Base-by-base conservation (phyloP, 306 rosid genomes). In the Prunus fruticosa region DNA sequence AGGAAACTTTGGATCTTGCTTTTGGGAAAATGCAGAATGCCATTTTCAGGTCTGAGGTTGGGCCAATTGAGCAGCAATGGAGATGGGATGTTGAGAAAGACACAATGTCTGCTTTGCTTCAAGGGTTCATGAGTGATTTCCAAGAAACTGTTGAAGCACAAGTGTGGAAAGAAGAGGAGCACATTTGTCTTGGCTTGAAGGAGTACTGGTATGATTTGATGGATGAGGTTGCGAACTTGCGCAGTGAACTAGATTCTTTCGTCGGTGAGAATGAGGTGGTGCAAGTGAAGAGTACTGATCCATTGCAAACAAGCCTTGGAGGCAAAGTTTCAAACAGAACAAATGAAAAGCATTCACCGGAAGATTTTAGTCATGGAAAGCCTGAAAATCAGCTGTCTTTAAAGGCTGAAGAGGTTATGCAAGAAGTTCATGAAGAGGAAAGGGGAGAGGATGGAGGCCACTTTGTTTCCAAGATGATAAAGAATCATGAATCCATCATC, bases 21-120 rank as follows among this genome's bases (percentile, higher is more conserved):
- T 95, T 92, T 73, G 88, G 83, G 61, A 92, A 88, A 84, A 90
- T 95, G 93, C 93, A 89, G 18, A 85, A 68, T 62, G 86, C 93
- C 1, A 76, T 94, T 49, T 79, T 80, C 74, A 52, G 58, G 61
- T 79, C 89, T 43, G 91, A 89, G 73, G 86, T 91, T 73, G 83
- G 89, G 11, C 91, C 98, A 30, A 79, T 90, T 23, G 98, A 90
- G 88, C 91, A 89, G 76, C 88, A 91, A 45, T 86, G 91, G 88
- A 84, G 84, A 72, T 81, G 85, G 71, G 79, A 41, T 62, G 70
- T 89, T 53, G 97, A 94, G 72, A 90, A 85, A 28, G 92, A 88
- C 41, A 72, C 80, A 2, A 78, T 85, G 66, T 89, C 86, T 11
- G 65, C 84, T 27, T 56, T 72, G 45, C 89, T 89, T 23, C 79